Conservation (phyloP, 2,329 filamentous ascomycete species). For the Monilinia vaccinii-corymbosi region DNA sequence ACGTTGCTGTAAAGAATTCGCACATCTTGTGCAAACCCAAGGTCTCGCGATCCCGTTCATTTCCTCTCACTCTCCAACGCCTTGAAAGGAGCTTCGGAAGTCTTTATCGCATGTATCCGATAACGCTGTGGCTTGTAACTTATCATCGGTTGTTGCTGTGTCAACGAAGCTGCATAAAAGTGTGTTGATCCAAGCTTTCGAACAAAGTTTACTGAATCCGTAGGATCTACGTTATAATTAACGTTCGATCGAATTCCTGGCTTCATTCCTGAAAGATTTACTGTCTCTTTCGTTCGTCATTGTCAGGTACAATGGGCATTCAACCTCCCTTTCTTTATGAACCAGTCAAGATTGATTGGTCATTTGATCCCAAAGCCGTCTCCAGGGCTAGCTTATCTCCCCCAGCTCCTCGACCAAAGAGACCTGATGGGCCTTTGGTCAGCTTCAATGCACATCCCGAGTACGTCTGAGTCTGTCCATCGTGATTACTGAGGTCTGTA, state of each 20-base stretch:
- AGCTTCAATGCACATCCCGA: constrained; percentile 83
- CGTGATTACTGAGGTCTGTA: neutral
- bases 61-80: constrained; percentile 12
- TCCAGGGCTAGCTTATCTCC: constrained; percentile 63
- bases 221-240: constrained; percentile 18
- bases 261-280: constrained; percentile 12
- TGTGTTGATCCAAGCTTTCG: constrained; percentile 7
- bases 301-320: constrained; percentile 38
- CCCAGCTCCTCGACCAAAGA: constrained; percentile 50
- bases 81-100: constrained; percentile 12
- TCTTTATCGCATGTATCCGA: constrained; percentile 14
- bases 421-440: constrained; percentile 66
- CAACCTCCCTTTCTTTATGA: constrained; percentile 69
- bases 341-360: constrained; percentile 37
- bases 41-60: constrained; percentile 19
- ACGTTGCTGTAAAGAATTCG: constrained; percentile 10
- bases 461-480: constrained; percentile 38
- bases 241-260: too few species aligned
- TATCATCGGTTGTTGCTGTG: constrained; percentile 25
- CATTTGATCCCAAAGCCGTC: constrained; percentile 79
- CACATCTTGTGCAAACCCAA: constrained; percentile 26
- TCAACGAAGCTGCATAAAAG: constrained; percentile 22
- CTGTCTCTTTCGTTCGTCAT: constrained; percentile 5
- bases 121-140: constrained; percentile 3
- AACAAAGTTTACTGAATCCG: constrained; percentile 10